Base-by-base conservation (phyloP, 2,329 filamentous ascomycete genomes). In the Cladosporium colombiae region DNA sequence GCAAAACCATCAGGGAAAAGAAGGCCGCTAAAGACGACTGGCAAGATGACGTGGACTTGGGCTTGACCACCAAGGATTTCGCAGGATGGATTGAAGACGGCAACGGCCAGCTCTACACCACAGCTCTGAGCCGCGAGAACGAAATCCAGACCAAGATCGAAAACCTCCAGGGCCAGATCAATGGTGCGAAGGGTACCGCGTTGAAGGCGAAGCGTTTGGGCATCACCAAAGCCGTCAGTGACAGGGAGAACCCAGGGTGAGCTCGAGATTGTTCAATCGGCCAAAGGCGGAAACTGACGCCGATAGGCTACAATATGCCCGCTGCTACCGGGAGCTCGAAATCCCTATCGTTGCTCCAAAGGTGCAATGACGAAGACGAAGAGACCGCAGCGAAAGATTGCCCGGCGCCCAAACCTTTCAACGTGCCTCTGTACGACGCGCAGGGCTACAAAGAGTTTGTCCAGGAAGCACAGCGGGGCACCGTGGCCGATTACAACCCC, bases 381-480 rank as follows among this genome's bases (percentile, higher is more conserved):
- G 49, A 25, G 6, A 27, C 21, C 11, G 49, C 49, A n/a, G 49
- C 23, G 25, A 18, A 14, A 14, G 29, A 33, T 8, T 57, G 55
- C n/a, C 55, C 55, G 4, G 21, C 55, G 8, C 33, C 55, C n/a
- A 25, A 23, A 14, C 8, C 33, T 23, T 57, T 40, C 33, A 40
- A 57, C 14, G 55, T 57, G n/a, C 55, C 55, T 16, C 55, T 57
- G 5, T 57, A 37, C 49, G 27, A 49, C 29, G 58, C 58, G 16
- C 37, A 33, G 1, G 40, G 44, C 25, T 62, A 62, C 37, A 49
- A 62, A 21, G 58, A 49, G 11, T 62, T 52, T 25, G 58, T 62
- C 25, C 44, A 50, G 18, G 58, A 50, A 21, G 37, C 37, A 10
- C 58, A 62, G 14, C 18, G 18, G 6, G 33, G 27, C 27, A 29